Base-by-base conservation (phyloP, 768 basidiomycete species). In the Collybia sordida region DNA sequence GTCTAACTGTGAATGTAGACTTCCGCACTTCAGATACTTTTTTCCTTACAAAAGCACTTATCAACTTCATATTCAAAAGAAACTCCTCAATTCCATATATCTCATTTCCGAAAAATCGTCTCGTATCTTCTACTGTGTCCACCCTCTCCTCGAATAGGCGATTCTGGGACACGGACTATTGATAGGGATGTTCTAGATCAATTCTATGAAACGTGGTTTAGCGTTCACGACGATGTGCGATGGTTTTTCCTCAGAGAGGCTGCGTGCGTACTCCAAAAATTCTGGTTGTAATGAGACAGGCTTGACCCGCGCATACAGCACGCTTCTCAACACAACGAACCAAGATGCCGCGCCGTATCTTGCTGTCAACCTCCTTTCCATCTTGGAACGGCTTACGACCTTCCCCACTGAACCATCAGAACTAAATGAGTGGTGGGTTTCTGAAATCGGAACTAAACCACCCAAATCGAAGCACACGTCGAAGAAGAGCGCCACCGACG, bases 171-270 rank as follows among this genome's bases (percentile, higher is more conserved):
- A 42, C 59, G 74, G 8, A 64, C 68, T 28, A 67, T 85, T 15
- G 79, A 85, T 47, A 46, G 72, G 4, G 86, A 88, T 49, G 82
- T 91, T 3, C 69, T 84, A 21, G 70, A 81, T 37, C 66, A 75
- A 9, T 91, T 93, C 59, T 70, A 84, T 47, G 77, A 79, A 41
- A 84, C 78, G 12, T 94, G 87, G 85, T 77, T 91, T 57, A 84
- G 82, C 55, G 81, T 88, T 11, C 62, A 89, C 62, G 88, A 92
- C 59, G 93, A 96, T 59, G 72, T 95, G 25, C 81, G 93, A 51
- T 95, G 89, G 89, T 90, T 88, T 71, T 93, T 93, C 72, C 76
- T 96, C 27, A 79, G 87, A 37, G 89, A 93, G 60, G 75, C 88
- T 47, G 80, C 75, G 91, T 88, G 65, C 51, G 80, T 71, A 5